Base-by-base conservation (phyloP, 2,329 filamentous ascomycete species). In the Elsinoe arachidis region DNA sequence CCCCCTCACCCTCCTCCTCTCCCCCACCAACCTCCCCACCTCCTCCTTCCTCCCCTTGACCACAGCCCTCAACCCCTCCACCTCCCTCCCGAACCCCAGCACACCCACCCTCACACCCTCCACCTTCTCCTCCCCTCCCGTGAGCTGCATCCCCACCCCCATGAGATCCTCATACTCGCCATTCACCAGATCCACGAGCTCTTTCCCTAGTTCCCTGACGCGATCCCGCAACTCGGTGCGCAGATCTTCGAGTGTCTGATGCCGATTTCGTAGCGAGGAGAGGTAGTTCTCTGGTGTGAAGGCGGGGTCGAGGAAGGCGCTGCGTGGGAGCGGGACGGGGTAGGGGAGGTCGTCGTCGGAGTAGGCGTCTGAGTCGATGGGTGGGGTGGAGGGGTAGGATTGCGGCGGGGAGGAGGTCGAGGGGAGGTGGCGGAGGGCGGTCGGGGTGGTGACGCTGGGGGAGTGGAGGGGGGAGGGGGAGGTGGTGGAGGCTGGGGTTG, bases 221-320 rank as follows among this genome's bases (percentile, higher is more conserved):
- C 95, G 81, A 59, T 90, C 83, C 44, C 91, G 85, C 14, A 99
- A 78, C 67, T 99, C 95, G 4, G 85, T 76, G 35, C 92, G 88
- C 33, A 99, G 78, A 70, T 99, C 93, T 69, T 96, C 91, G 49
- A 99, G 87, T 0, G 92, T 96, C 71, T 99, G 93, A 71, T 99
- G 93, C 1, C 93, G 87, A 68, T 93, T 85, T 17, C 84, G 83
- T 1, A 96, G 80, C 1, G 87, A 86, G 6, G 85, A 90, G 72
- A 99, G 85, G 70, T 96, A 99, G 1, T 76, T 76, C 1, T 88
- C 82, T 0, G 95, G 86, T 61, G 89, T 83, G 72, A 99, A 99
- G 63, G 83, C 72, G 2, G 83, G 79, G 1, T 81, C 75, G 5
- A 96, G 81, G 73, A 99, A 99, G 67, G 93, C 89, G 59, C 80